These are phyloP conservation scores for Arthrobotrys conoides DNA, from an alignment of 2,329 filamentous ascomycete genomes.

Conservation along the genomic window DNA sequence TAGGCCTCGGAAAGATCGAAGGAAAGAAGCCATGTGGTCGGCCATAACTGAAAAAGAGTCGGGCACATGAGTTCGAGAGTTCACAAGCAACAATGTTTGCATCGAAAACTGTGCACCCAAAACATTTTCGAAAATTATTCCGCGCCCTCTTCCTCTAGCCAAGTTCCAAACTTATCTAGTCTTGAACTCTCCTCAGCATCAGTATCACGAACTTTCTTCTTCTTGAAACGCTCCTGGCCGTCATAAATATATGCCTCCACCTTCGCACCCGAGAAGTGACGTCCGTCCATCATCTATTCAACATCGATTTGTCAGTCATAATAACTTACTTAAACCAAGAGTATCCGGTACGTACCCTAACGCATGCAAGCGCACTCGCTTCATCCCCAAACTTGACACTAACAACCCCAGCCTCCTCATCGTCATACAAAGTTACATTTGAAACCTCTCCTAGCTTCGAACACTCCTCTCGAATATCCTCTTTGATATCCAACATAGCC, in stretches of 20 bases:
- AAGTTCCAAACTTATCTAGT: slow-evolving; percentile 64
- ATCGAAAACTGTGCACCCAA: neutral
- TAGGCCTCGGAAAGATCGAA: too few species aligned
- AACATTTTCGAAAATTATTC: neutral
- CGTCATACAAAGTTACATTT: slow-evolving; percentile 90
- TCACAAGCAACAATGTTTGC: neutral
- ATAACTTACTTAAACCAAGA: neutral
- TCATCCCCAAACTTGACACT: slow-evolving; percentile 84
- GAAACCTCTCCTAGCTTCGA: slow-evolving; percentile 87
- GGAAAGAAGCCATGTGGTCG: too few species aligned
- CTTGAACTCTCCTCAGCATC: slow-evolving; percentile 68
- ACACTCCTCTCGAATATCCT: slow-evolving; percentile 93
- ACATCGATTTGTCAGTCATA: slow-evolving; percentile 15
- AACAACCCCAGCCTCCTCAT: slow-evolving; percentile 85
- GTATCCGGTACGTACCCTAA: slow-evolving; percentile 66
- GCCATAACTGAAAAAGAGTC: neutral
- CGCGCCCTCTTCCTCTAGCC: slow-evolving; percentile 62
- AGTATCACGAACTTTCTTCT: slow-evolving; percentile 70
- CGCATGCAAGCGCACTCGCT: slow-evolving; percentile 80
- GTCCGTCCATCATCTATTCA: slow-evolving; percentile 78
- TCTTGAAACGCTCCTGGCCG: slow-evolving; percentile 80
- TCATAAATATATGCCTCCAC: slow-evolving; percentile 80
- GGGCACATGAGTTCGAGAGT: neutral
- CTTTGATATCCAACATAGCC: slow-evolving; percentile 89
- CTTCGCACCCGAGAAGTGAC: slow-evolving; percentile 80